Evolutionary conservation across 768 basidiomycete species (phyloP), one percentile per base, ranked within the genome.

Genomic region (Trametes meyenii): DNA sequence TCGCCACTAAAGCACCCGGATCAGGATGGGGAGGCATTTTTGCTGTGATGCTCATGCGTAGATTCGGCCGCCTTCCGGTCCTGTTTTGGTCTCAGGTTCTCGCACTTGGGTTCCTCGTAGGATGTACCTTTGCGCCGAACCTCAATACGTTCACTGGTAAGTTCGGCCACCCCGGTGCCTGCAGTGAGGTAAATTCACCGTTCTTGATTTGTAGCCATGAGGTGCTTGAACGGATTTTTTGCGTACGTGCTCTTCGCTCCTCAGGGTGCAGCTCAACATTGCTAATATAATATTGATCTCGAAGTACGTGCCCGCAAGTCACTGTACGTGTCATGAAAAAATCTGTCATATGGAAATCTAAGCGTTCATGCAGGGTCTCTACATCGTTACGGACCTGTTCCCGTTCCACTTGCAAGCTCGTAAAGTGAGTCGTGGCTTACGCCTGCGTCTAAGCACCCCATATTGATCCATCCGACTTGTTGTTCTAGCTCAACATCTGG

Each of bases 361-460:
- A 23, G 14, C 21, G 45, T 13, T 23, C 24, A 8, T 50, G 2
- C 48, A 85, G 83, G 85, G 85, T 46, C 75, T 86, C 0, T 87
- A 83, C 67, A 73, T 85, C 13, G 81, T 87, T 43, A 84, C 82
- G 7, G 86, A 87, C 66, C 72, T 88, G 63, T 89, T 80, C 68
- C 86, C 86, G 1, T 88, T 89, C 78, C 87, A 89, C 67, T 71
- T 85, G 1, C 86, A 88, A 73, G 85, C 86, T 17, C 79, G 85
- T 35, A 86, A 84, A 82, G 83, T 85, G 43, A 55, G 73, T 65
- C 11, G 55, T 35, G 60, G 35, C 16, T 35, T 11, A 23, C 45
- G 12, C 12, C 13, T 35, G n/a, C 39, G 6, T 23, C 36, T 2
- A 50, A 33, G 8, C 8, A 33, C 33, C 35, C 4, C 16, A 8